Base-by-base conservation (phyloP, 2,329 filamentous ascomycete species). In the Cadophora malorum region DNA sequence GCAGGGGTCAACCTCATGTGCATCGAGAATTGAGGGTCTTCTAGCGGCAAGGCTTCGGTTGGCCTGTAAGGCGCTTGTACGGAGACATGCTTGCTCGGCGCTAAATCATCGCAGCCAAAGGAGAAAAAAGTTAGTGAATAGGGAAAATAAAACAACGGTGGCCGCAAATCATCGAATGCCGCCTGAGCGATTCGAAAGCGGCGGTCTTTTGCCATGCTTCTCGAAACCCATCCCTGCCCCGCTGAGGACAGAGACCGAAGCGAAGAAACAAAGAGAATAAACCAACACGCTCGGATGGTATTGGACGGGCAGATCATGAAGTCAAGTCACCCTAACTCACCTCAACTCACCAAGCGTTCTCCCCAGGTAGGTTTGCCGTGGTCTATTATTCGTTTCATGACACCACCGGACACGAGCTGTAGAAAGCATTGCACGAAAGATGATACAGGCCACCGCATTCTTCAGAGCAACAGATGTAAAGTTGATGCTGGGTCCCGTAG, bases 221-320 rank as follows among this genome's bases (percentile, higher is more conserved):
- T 41, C 52, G 56, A 59, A 41, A 41, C 56, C 4, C 5, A 25
- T 41, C 56, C 33, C 55, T 58, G 55, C 31, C 3, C n/a, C 33
- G 33, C 31, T 38, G 52, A 16, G n/a, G n/a, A 38, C n/a, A 19
- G 19, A 59, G 33, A 25, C 12, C 55, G 4, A 58, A 58, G 55
- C 56, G 56, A 45, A 41, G 56, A 59, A 59, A 59, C 56, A 59
- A 58, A 38, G n/a, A n/a, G 28, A 58, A n/a, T 19, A 38, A 58
- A 23, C 55, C 16, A n/a, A 31, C 33, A n/a, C 55, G 55, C 55
- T 38, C 55, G 21, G 56, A 25, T 23, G 35, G 33, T 23, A 19
- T 38, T 35, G 53, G 53, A 56, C 53, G 19, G 19, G 53, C n/a
- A 38, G 55, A 58, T 58, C 55, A 38, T 58, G 55, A 58, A 58